Conservation (phyloP, 495 filamentous ascomycete genomes). For the Penicillium turbatum region DNA sequence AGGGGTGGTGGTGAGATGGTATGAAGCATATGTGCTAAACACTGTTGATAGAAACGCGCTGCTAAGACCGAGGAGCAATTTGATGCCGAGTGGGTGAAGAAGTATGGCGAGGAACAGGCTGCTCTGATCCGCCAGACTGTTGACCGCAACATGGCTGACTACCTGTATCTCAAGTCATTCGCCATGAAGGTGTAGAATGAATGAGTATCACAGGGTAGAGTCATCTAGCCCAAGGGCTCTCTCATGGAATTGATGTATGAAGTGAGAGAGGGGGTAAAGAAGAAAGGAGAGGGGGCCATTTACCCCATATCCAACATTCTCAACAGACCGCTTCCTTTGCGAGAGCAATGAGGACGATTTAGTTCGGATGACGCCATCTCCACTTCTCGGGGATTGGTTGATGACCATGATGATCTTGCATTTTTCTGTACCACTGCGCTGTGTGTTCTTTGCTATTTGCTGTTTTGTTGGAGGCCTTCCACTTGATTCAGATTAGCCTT, state of each 20-base stretch:
- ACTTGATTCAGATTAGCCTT: too few relatives aligned
- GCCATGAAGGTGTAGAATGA: conserved; percentile 58
- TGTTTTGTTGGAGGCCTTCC: too few relatives aligned
- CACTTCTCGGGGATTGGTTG: conserved; percentile 18
- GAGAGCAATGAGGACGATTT: conserved; percentile 22
- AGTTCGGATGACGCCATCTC: conserved; percentile 35
- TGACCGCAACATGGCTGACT: conserved; percentile 75
- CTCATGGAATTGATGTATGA: not conserved
- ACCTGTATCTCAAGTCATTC: conserved; percentile 89
- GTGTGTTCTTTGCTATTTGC: conserved; percentile 2
- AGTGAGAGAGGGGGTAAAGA: conserved; percentile 10
- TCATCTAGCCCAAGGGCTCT: not conserved
- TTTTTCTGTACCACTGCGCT: conserved; percentile 3
- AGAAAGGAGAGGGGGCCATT: not conserved
- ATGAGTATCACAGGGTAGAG: not conserved
- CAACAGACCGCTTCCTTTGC: not conserved
- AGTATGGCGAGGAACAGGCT: conserved; percentile 74
- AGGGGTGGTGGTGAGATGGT: not conserved
- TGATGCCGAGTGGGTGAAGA: conserved; percentile 73
- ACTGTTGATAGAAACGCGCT: conserved; percentile 46
- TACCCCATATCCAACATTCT: not conserved
- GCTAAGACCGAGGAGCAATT: conserved; percentile 64
- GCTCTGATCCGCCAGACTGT: conserved; percentile 72
- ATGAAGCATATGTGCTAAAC: conserved; percentile 2
- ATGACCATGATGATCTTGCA: conserved; percentile 13